Evolutionary conservation across 768 basidiomycete genomes (phyloP).

Genomic region (Suillus fuscotomentosus): DNA sequence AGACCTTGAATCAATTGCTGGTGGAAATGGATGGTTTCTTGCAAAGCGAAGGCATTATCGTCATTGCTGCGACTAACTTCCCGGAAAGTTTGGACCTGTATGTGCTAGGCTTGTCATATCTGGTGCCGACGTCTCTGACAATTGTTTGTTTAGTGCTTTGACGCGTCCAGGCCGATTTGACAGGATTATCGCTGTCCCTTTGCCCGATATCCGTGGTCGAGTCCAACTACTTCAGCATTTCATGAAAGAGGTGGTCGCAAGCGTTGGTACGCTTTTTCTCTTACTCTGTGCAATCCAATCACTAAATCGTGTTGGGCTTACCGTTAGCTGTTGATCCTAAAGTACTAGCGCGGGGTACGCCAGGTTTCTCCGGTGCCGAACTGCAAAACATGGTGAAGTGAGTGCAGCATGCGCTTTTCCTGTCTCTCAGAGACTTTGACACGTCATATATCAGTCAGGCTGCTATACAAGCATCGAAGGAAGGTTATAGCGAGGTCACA

Average conservation of each 20-base stretch:
- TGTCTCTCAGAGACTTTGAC: conserved; percentile 2
- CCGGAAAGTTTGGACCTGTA: conserved; percentile 91
- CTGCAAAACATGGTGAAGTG: conserved; percentile 96
- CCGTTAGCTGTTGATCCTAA: conserved; percentile 74
- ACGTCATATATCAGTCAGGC: conserved; percentile 56
- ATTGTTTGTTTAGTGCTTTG: conserved; percentile 61
- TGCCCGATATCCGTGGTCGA: conserved; percentile 93
- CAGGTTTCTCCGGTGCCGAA: conserved; percentile 97
- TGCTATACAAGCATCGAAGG: conserved; percentile 91
- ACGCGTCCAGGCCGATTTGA: conserved; percentile 97
- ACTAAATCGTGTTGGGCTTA: neutral
- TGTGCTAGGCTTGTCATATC: conserved; percentile 27
- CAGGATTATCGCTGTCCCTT: conserved; percentile 85
- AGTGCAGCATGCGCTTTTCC: conserved; percentile 24
- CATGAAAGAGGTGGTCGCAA: conserved; percentile 73
- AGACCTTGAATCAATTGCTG: conserved; percentile 93
- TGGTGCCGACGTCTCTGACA: conserved; percentile 12
- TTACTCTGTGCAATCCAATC: neutral
- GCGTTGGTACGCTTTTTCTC: conserved; percentile 42
- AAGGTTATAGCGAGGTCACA: conserved; percentile 68
- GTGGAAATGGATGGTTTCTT: conserved; percentile 98
- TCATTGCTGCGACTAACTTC: conserved; percentile 98
- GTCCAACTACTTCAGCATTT: conserved; percentile 93
- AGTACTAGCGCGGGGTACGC: conserved; percentile 88
- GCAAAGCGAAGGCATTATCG: conserved; percentile 90